Evolutionary conservation across 1,139 yeast genomes (phyloP).

Genomic region (Pneumocystis carinii): DNA sequence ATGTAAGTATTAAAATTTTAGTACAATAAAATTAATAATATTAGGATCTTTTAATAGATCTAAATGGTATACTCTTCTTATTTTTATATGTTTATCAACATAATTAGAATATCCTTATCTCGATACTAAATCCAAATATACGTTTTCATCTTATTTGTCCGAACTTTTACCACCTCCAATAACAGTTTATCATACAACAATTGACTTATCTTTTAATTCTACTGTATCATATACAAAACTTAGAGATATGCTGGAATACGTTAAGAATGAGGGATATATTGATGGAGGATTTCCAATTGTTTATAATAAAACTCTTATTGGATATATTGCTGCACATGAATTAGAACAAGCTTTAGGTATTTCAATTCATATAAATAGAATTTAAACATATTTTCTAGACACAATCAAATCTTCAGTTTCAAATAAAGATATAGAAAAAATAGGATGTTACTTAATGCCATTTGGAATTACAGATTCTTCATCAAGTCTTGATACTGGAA

Average conservation of each 20-base stretch:
- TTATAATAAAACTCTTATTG: conserved; percentile 6
- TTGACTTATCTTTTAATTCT: background rate
- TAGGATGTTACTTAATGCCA: background rate
- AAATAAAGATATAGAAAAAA: background rate
- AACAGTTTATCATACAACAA: background rate
- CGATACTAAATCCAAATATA: background rate
- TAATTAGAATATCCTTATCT: conserved; percentile 2
- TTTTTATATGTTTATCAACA: background rate
- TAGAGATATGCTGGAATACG: background rate
- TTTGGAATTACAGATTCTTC: background rate
- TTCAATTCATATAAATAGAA: background rate
- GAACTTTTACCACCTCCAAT: background rate
- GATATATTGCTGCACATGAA: conserved; percentile 9
- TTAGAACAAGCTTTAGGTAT: conserved; percentile 7
- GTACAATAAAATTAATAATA: background rate
- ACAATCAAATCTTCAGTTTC: background rate
- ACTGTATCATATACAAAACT: background rate
- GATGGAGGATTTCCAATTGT: conserved; percentile 10
- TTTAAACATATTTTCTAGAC: background rate
- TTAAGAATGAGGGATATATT: background rate
- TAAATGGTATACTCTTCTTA: background rate
- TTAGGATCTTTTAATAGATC: background rate
- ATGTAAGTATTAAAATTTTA: background rate
- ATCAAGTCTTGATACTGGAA: background rate
- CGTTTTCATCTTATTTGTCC: background rate